A percentile compares a stretch with the other conserved stretches of the same genome.
Evolutionary conservation across 2,329 filamentous ascomycete species (phyloP).

Genomic region (Cyanodermella asteris): DNA sequence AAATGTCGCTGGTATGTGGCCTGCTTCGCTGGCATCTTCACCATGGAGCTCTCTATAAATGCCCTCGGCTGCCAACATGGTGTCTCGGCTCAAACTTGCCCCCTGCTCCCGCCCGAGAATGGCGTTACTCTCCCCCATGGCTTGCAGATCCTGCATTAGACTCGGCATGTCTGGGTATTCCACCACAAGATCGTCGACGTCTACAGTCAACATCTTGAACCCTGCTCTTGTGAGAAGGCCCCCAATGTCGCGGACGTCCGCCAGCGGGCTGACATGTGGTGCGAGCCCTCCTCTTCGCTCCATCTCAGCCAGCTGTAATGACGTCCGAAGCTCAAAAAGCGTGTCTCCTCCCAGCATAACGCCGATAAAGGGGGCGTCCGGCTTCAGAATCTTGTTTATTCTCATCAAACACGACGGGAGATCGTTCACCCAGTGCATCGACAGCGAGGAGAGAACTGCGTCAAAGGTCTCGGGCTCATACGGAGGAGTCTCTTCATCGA

Average conservation of each 20-base stretch:
- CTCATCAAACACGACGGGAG: conserved; percentile 66
- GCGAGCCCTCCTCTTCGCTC: conserved; percentile 81
- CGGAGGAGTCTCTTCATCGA: conserved; percentile 36
- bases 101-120: conserved; percentile 68
- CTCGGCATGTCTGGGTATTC: conserved; percentile 81
- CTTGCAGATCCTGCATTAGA: conserved; percentile 81
- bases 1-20: conserved; percentile 65
- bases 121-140: conserved; percentile 90
- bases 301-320: conserved; percentile 75
- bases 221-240: conserved; percentile 68
- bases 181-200: conserved; percentile 91
- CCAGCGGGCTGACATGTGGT: conserved; percentile 74
- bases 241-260: conserved; percentile 78
- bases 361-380: conserved; percentile 76
- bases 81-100: conserved; percentile 48
- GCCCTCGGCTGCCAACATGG: conserved; percentile 63
- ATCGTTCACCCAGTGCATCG: conserved; percentile 95
- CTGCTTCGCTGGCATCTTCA: conserved; percentile 45
- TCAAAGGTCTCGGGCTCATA: conserved; percentile 64
- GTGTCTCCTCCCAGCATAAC: conserved; percentile 95
- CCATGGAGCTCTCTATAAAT: conserved; percentile 81
- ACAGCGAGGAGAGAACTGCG: conserved; percentile 70
- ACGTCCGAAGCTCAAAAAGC: conserved; percentile 79
- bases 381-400: conserved; percentile 71
- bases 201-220: conserved; percentile 89